Conservation (phyloP, 345 rosid species). For the Jatropha curcas region DNA sequence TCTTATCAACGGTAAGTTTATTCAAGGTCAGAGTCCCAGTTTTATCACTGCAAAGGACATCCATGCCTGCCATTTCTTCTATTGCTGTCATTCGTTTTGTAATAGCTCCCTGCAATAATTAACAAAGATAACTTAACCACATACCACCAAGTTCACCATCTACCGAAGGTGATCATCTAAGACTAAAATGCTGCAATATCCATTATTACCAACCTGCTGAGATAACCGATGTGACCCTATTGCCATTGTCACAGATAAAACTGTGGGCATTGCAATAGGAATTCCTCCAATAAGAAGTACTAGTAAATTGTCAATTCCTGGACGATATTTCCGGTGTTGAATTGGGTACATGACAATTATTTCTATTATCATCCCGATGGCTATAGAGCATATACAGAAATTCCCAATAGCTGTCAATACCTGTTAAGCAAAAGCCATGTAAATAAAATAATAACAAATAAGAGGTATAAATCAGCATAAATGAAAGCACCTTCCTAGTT, state of each 20-base stretch:
- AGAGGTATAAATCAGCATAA: neutral
- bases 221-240: constrained; percentile 66
- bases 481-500: no score
- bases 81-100: constrained; percentile 78
- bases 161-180: constrained; percentile 3
- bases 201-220: constrained; percentile 46
- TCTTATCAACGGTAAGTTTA: constrained; percentile 61
- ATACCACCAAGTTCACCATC: constrained; percentile 4
- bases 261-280: constrained; percentile 78
- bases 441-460: neutral
- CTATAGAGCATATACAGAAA: constrained; percentile 88
- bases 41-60: constrained; percentile 68
- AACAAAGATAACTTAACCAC: neutral
- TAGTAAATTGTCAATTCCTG: constrained; percentile 79
- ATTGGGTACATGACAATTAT: constrained; percentile 87
- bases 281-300: constrained; percentile 72
- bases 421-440: constrained; percentile 26
- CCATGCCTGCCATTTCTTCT: constrained; percentile 82
- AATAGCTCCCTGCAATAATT: constrained; percentile 56
- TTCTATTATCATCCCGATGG: constrained; percentile 75
- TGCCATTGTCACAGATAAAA: constrained; percentile 71
- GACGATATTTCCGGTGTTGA: constrained; percentile 72
- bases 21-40: constrained; percentile 69
- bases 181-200: neutral
- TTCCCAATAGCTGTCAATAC: constrained; percentile 89